phyloP scores from a whole-genome alignment of 2,329 filamentous ascomycete genomes.

The Cytospora leucostoma region DNA sequence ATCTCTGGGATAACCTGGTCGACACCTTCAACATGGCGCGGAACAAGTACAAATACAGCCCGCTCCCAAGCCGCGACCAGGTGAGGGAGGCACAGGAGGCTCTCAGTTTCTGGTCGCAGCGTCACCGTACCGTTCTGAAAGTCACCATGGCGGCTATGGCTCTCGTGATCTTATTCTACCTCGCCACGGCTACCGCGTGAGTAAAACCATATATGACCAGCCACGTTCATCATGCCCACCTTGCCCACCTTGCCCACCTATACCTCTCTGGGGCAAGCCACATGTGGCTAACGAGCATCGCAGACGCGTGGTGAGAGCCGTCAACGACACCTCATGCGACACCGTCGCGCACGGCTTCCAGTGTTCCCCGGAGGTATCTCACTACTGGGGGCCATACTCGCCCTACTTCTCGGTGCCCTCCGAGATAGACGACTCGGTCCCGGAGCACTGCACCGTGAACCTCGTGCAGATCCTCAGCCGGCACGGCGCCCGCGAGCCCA shows the following conservation, averaged over 20 bases:
- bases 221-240: background rate
- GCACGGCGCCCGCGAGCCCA: slow-evolving; percentile 84
- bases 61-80: slow-evolving; percentile 26
- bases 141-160: slow-evolving; percentile 30
- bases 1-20: slow-evolving; percentile 25
- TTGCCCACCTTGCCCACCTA: too few relatives aligned
- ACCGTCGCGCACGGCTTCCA: slow-evolving; percentile 59
- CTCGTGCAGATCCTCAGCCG: slow-evolving; percentile 82
- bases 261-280: background rate
- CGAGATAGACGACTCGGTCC: slow-evolving; percentile 60
- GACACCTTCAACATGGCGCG: slow-evolving; percentile 26
- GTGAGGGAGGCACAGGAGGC: slow-evolving; percentile 26
- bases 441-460: slow-evolving; percentile 69
- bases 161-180: slow-evolving; percentile 30
- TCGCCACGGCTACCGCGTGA: slow-evolving; percentile 33
- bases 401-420: slow-evolving; percentile 79
- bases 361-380: slow-evolving; percentile 63
- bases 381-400: slow-evolving; percentile 84
- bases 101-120: slow-evolving; percentile 30
- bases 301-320: slow-evolving; percentile 24
- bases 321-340: slow-evolving; percentile 46
- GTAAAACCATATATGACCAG: slow-evolving; percentile 21
- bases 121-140: slow-evolving; percentile 29
- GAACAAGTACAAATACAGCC: slow-evolving; percentile 35
- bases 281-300: slow-evolving; percentile 6